phyloP scores from a whole-genome alignment of 78 protist species.

The Dictyostelium citrinum region DNA sequence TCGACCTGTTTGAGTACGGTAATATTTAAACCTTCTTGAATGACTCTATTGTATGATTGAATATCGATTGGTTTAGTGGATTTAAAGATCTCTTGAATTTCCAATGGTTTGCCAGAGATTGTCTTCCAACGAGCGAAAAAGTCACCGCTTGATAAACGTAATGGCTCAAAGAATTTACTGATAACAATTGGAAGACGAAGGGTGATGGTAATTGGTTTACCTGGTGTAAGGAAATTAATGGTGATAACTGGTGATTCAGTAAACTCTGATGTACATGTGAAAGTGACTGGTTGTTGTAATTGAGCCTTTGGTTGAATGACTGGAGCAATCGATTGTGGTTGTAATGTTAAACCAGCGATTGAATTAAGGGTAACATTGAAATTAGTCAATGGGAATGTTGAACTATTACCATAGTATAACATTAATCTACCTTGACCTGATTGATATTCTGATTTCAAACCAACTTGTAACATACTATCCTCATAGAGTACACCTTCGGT shows the following conservation, averaged over 20 bases:
- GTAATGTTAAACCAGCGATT: background rate
- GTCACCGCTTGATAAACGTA: slow-evolving; percentile 41
- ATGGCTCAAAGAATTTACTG: slow-evolving; percentile 75
- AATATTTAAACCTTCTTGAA: slow-evolving; percentile 57
- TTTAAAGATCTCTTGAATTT: slow-evolving; percentile 75
- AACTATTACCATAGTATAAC: slow-evolving; percentile 75
- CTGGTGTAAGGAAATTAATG: slow-evolving; percentile 61
- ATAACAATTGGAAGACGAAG: slow-evolving; percentile 71
- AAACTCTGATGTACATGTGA: slow-evolving; percentile 48
- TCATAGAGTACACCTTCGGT: slow-evolving; percentile 84
- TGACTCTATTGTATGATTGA: background rate
- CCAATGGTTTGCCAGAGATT: slow-evolving; percentile 67
- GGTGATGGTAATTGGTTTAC: slow-evolving; percentile 44
- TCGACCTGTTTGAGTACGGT: slow-evolving; percentile 80
- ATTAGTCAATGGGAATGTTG: slow-evolving; percentile 52
- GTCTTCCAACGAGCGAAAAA: slow-evolving; percentile 81
- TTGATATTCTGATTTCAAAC: slow-evolving; percentile 74
- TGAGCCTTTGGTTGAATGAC: slow-evolving; percentile 79
- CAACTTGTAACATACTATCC: slow-evolving; percentile 81
- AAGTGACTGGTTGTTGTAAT: slow-evolving; percentile 69
- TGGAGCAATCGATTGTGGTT: slow-evolving; percentile 75
- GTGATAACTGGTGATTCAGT: slow-evolving; percentile 50
- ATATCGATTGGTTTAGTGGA: slow-evolving; percentile 64
- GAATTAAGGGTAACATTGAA: slow-evolving; percentile 18
- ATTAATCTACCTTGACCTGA: slow-evolving; percentile 62